Evolutionary conservation across 306 rosid genomes (phyloP), one percentile per base, ranked within the genome.

Genomic region (Psophocarpus tetragonolobus): DNA sequence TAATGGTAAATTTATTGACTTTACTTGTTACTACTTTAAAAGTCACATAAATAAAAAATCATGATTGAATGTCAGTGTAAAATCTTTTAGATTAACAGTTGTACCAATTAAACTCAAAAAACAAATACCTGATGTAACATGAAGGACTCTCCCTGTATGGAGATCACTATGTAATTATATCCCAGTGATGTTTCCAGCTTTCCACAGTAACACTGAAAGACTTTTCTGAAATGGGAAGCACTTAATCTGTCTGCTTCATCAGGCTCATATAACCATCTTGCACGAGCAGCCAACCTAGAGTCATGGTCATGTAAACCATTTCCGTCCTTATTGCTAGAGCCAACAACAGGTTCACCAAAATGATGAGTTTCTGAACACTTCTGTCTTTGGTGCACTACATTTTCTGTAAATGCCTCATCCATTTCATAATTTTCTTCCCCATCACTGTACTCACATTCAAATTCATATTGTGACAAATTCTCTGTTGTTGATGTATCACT

Each of bases 91-190:
- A n/a, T n/a, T n/a, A n/a, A n/a, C n/a, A n/a, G n/a, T n/a, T n/a
- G n/a, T n/a, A n/a, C n/a, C n/a, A n/a, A n/a, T n/a, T n/a, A n/a
- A n/a, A n/a, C n/a, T n/a, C n/a, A 18, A 24, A 56, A 27, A 58
- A 2, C 13, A 32, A 84, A 75, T 86, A 95, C 98, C 89, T 95
- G 98, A 85, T 92, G 97, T 71, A 95, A 81, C 97, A 94, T 94
- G 89, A 92, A 94, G 39, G 97, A 94, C 86, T 94, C 97, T 72
- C 98, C 98, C 91, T 91, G 88, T 48, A 95, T 87, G 66, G 88
- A 91, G 24, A 95, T 30, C 86, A 90, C 97, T 39, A 92, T 73
- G 70, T 54, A 89, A 48, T 80, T 83, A 82, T 53, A 77, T 77
- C 88, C 88, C 35, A 47, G 73, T 1, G 91, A 83, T 45, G 60